phyloP scores from a whole-genome alignment of 2,329 filamentous ascomycete species.

The Trematosphaeria pertusa region DNA sequence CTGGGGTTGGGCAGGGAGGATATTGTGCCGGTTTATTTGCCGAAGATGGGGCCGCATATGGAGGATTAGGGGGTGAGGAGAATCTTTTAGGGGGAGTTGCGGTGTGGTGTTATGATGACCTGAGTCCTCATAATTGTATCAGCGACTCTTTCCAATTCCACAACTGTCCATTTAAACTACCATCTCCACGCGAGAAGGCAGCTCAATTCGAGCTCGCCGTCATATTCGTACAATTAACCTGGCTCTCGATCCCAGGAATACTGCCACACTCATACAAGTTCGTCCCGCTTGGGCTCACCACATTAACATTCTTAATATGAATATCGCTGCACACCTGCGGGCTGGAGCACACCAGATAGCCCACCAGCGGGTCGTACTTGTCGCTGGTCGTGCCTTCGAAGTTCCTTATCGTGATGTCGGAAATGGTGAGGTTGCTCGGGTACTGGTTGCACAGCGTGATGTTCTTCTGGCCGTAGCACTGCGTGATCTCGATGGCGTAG shows the following conservation, averaged over 20 bases:
- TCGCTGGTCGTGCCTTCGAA: constrained; percentile 62
- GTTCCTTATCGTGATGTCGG: constrained; percentile 63
- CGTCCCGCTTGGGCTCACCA: constrained; percentile 56
- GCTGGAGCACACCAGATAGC: constrained; percentile 54
- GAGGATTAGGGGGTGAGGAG: constrained; percentile 2
- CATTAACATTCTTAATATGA: constrained; percentile 48
- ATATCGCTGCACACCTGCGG: constrained; percentile 60
- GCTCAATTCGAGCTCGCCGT: no score
- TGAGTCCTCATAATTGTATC: no score
- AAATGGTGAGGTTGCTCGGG: constrained; percentile 63
- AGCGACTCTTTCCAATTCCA: no score
- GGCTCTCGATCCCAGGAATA: constrained; percentile 34
- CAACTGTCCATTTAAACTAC: no score
- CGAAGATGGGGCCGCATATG: constrained; percentile 10
- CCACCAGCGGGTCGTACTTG: constrained; percentile 51
- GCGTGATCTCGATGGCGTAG: constrained; percentile 69
- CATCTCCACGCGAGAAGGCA: no score
- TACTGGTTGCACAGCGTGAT: constrained; percentile 66
- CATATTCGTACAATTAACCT: constrained; percentile 43
- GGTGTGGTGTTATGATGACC: no score
- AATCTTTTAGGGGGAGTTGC: no score
- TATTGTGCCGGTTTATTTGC: constrained; percentile 11
- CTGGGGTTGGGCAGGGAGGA: background rate
- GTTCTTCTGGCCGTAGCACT: constrained; percentile 70
- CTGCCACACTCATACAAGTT: constrained; percentile 55